Evolutionary conservation across 1,139 yeast species (phyloP), one percentile per base, ranked within the genome.

Genomic region (Zygoascus sp.): DNA sequence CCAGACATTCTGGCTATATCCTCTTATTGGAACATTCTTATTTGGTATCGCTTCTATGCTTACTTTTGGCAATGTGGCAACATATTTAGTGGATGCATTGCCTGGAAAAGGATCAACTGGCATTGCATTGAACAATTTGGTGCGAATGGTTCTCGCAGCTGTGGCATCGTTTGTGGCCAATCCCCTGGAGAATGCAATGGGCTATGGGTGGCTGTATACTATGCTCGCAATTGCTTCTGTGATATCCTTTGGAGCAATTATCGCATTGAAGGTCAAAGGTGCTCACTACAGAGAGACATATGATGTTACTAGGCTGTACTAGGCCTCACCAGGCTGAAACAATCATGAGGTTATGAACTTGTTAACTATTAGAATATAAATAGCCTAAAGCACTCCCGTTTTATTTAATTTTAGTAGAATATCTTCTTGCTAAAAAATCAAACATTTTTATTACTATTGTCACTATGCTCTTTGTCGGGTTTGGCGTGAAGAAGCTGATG

Each of bases 101-200:
- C 96, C 96, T 0, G 95, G 95, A 0, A 75, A 83, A 57, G 95
- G 96, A 34, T 90, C 95, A 4, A 84, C 95, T 0, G 96, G 95
- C 1, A 87, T 87, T 38, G 95, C 96, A 0, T 64, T 88, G 48
- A 87, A 85, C 59, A 88, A 87, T 59, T 73, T 88, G 51, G 70
- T 83, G 34, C 73, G 96, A 58, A 85, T 81, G 72, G 68, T 80
- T 1, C 68, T 85, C 53, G 95, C 95, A 0, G 87, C 95, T 0
- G 70, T 75, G 2, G 90, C 87, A 5, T 81, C 90, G 0, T 88
- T 88, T 62, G 72, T 81, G 11, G 79, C 83, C 1, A 89, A 82
- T 42, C 95, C 95, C 63, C 80, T 42, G 59, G 61, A 25, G 81
- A 81, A 2, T 5, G 65, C 64, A 10, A 70, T 88, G 59, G 89